Percentiles rank a stretch among this genome's conserved stretches.
phyloP scores from a whole-genome alignment of 2,329 filamentous ascomycete genomes.

The Aspergillus awamori region DNA sequence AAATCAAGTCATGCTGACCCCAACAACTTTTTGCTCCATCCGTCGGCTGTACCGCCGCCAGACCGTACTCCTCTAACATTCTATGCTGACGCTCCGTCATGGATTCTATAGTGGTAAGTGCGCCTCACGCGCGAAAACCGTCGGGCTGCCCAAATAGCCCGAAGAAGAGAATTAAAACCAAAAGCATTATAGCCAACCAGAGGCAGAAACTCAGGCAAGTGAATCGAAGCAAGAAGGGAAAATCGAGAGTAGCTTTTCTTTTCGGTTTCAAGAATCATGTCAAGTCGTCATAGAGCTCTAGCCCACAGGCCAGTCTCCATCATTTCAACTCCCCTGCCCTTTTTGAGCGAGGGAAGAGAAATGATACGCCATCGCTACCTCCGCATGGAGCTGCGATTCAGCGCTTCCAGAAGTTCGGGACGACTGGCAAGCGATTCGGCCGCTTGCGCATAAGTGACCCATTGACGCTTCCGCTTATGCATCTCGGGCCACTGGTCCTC shows the following conservation, averaged over 20 bases:
- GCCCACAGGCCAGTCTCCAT: conserved; percentile 1
- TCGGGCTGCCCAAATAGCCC: conserved; percentile 21
- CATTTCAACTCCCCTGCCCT: neutral
- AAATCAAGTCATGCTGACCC: conserved; percentile 19
- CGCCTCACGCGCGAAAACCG: conserved; percentile 24
- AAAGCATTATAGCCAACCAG: conserved; percentile 23
- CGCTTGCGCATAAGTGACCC: conserved; percentile 87
- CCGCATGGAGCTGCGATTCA: conserved; percentile 77
- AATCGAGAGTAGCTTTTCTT: conserved; percentile 12
- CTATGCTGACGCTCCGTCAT: conserved; percentile 25
- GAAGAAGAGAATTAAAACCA: conserved; percentile 24
- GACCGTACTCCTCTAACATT: conserved; percentile 25
- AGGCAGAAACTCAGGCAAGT: conserved; percentile 11
- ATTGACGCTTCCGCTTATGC: conserved; percentile 85
- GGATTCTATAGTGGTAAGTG: conserved; percentile 28
- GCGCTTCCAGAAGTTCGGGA: conserved; percentile 84
- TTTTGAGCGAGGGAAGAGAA: neutral
- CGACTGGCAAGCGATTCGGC: conserved; percentile 72
- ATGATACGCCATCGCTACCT: conserved; percentile 32
- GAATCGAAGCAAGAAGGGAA: conserved; percentile 14
- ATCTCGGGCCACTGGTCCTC: conserved; percentile 89
- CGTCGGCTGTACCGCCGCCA: conserved; percentile 21
- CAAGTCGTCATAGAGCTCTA: conserved; percentile 27
- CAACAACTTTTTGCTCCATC: conserved; percentile 23
- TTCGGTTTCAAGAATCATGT: conserved; percentile 25